Base-by-base conservation (phyloP, 129 eudicot species). In the Glebionis coronaria region DNA sequence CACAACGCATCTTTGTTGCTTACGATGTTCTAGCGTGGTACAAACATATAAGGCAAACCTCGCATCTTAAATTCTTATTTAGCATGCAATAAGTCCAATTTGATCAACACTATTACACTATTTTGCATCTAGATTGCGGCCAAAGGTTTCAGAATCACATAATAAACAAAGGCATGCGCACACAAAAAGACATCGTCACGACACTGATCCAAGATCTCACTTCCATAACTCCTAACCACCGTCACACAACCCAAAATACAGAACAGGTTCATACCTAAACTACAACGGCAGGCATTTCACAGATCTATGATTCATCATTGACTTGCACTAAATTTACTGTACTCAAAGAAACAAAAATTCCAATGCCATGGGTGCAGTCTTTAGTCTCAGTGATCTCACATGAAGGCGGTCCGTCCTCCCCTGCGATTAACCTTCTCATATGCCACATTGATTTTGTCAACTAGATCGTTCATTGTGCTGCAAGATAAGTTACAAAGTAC, bases 381-480 rank as follows among this genome's bases (percentile, higher is more conserved):
- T 56, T 44, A 25, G 18, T 56, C 35, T 5, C 0, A 28, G 73
- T 28, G 68, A 31, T 55, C 61, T 84, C 80, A 93, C 54, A 88
- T 83, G 71, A 88, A 93, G 61, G 91, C 84, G n/a, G 86, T 84
- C 19, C 98, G 84, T n/a, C 98, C 98, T 74, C 96, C 98, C 79
- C 95, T 84, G 31, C 92, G 83, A 74, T 80, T 88, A 62, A 84
- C 83, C 79, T 88, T 82, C 67, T 88, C 98, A 51, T 84, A 93
- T 45, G 98, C 98, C n/a, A 83, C 78, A 82, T 93, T 93, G 80
- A 93, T 80, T 73, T 88, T 93, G 73, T 93, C 98, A 12, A 93
- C 98, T 79, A 93, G 79, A 73, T 93, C 98, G 12, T 93, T 86
- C 98, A 88, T 93, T 49, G 97, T 84, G 73, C 98, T 93, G 91